Percentiles rank a stretch among this genome's conserved stretches.
Evolutionary conservation across 345 rosid genomes (phyloP).

Genomic region (Syzygium jambos): DNA sequence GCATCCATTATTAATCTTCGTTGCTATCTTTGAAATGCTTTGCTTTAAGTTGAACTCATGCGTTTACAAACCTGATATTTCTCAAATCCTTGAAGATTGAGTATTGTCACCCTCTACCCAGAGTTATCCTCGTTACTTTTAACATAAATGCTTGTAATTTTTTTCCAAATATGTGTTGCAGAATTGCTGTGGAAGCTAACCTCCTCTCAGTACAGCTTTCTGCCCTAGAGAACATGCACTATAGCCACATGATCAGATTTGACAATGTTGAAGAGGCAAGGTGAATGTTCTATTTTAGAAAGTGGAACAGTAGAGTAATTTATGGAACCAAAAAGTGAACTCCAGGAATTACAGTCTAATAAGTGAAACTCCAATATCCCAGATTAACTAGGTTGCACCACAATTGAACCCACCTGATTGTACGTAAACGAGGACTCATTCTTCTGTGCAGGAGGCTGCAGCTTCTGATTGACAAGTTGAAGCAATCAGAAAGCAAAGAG

Average conservation of each 20-base stretch:
- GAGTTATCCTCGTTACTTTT: background rate
- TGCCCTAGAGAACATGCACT: conserved; percentile 91
- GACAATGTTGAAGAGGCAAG: conserved; percentile 73
- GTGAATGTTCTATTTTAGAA: conserved; percentile 24
- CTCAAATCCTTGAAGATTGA: background rate
- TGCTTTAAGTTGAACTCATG: background rate
- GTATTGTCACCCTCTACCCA: background rate
- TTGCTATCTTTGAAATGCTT: background rate
- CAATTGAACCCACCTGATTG: background rate
- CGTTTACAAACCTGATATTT: background rate
- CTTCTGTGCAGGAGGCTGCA: conserved; percentile 55
- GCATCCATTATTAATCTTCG: background rate
- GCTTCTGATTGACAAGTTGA: conserved; percentile 47
- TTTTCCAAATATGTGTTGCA: conserved; percentile 15
- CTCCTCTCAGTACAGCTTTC: conserved; percentile 60
- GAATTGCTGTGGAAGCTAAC: conserved; percentile 71
- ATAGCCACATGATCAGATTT: conserved; percentile 93
- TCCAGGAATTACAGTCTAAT: background rate
- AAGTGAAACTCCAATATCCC: background rate
- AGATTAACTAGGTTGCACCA: background rate
- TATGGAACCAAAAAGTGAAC: background rate
- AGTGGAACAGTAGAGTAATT: background rate
- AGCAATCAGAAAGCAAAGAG: conserved; percentile 31
- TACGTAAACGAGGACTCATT: background rate
- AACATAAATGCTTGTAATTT: background rate